Percentiles rank a stretch among this genome's conserved stretches.
Evolutionary conservation across 306 rosid genomes (phyloP).

Genomic region (Cicer pinnatifidum): DNA sequence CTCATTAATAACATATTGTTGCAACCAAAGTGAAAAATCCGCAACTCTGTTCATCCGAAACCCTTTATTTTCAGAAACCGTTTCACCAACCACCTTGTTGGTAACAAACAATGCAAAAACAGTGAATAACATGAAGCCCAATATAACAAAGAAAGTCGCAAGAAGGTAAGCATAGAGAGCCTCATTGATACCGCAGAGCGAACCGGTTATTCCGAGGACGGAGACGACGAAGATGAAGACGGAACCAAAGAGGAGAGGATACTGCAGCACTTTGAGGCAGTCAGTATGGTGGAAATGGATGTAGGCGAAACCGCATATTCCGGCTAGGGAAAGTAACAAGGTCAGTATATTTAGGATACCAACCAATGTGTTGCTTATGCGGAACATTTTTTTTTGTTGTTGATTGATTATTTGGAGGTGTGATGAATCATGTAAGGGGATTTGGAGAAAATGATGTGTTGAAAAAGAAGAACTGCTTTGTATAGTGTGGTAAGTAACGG

Average conservation of each 20-base stretch:
- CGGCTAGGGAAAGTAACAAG: conserved; percentile 49
- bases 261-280: conserved; percentile 59
- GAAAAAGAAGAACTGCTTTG: not conserved
- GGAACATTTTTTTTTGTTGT: conserved; percentile 41
- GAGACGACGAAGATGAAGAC: conserved; percentile 53
- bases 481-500: not conserved
- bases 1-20: conserved; percentile 58
- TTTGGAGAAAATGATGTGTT: not conserved
- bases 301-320: conserved; percentile 48
- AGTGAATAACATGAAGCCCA: conserved; percentile 55
- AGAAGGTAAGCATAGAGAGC: conserved; percentile 58
- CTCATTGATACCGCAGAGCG: conserved; percentile 50
- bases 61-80: conserved; percentile 49
- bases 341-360: conserved; percentile 57
- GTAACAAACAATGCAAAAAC: conserved; percentile 61
- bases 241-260: conserved; percentile 59
- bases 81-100: conserved; percentile 50
- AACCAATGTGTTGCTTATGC: conserved; percentile 61
- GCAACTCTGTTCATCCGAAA: conserved; percentile 47
- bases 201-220: conserved; percentile 56
- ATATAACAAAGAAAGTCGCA: conserved; percentile 51
- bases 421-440: not conserved
- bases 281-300: conserved; percentile 49
- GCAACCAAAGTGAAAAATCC: conserved; percentile 70
- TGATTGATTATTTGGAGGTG: not conserved